A percentile compares a stretch with the other conserved stretches of the same genome.
These are phyloP conservation scores for Abortiporus biennis DNA, from an alignment of 1,284 basidiomycete genomes.

Conservation along the genomic window DNA sequence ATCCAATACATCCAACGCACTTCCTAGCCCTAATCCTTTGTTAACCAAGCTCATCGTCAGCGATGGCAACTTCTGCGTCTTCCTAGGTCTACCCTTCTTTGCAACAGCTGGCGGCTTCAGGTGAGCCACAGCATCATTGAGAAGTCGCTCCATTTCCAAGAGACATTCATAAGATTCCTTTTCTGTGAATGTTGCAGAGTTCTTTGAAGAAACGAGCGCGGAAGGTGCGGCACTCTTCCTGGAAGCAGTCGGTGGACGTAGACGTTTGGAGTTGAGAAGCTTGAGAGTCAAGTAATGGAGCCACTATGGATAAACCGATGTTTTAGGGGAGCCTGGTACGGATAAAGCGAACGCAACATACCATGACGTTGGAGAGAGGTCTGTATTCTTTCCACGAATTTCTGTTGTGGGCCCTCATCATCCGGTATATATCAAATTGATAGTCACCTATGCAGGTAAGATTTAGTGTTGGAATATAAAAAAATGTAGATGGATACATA, in stretches of 20 bases:
- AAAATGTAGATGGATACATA: slow-evolving; percentile 16
- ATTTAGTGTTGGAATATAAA: not conserved
- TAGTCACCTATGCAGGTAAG: slow-evolving; percentile 66
- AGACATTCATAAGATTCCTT: slow-evolving; percentile 56
- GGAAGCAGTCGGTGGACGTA: slow-evolving; percentile 41
- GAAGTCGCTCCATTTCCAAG: slow-evolving; percentile 47
- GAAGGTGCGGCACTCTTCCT: slow-evolving; percentile 20
- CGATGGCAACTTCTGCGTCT: no score
- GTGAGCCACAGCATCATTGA: slow-evolving; percentile 34
- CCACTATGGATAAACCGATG: slow-evolving; percentile 61
- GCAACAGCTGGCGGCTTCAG: slow-evolving; percentile 16
- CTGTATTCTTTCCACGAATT: slow-evolving; percentile 68
- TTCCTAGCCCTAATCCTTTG: no score
- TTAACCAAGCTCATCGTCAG: no score
- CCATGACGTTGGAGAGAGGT: slow-evolving; percentile 87
- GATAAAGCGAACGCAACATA: slow-evolving; percentile 28
- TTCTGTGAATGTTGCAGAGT: slow-evolving; percentile 47
- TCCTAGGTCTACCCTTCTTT: slow-evolving; percentile 35
- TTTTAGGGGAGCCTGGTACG: not conserved
- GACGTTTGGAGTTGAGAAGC: slow-evolving; percentile 61
- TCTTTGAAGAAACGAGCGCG: slow-evolving; percentile 12
- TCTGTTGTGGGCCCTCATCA: slow-evolving; percentile 66
- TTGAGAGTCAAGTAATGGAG: slow-evolving; percentile 74
- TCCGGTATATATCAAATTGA: slow-evolving; percentile 93
- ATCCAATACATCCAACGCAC: slow-evolving; percentile 36